These are phyloP conservation scores for Nicotiana undulata DNA, from an alignment of 257 asterid genomes.

Conservation along the genomic window DNA sequence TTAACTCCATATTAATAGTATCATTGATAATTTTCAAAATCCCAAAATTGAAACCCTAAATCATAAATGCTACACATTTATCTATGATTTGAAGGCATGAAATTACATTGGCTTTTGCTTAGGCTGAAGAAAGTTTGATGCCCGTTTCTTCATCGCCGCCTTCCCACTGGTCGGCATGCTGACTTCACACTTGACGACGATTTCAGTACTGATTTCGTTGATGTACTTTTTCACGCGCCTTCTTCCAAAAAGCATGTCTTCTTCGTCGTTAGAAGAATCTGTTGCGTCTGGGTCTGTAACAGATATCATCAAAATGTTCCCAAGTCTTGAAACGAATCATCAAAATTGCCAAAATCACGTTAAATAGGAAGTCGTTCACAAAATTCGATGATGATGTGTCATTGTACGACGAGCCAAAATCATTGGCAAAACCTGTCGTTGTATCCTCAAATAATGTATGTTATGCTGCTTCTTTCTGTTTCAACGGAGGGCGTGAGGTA, in stretches of 20 bases:
- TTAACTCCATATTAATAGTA: neutral
- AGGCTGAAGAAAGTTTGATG: slow-evolving; percentile 15
- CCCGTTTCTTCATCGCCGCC: slow-evolving; percentile 7
- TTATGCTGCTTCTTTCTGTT: slow-evolving; percentile 13
- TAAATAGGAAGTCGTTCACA: slow-evolving; percentile 4
- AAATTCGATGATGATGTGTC: slow-evolving; percentile 17
- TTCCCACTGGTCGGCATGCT: neutral
- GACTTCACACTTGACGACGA: neutral
- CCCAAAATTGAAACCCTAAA: too few relatives aligned
- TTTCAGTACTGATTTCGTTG: slow-evolving; percentile 43
- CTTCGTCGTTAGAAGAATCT: slow-evolving; percentile 73
- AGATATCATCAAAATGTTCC: slow-evolving; percentile 26
- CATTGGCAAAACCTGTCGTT: slow-evolving; percentile 7
- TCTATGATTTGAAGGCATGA: too few relatives aligned
- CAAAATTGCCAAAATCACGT: slow-evolving; percentile 17
- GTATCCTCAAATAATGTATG: slow-evolving; percentile 25
- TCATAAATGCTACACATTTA: too few relatives aligned
- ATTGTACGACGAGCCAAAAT: slow-evolving; percentile 15
- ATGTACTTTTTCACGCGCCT: slow-evolving; percentile 56
- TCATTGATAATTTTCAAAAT: too few relatives aligned
- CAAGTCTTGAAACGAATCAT: slow-evolving; percentile 34
- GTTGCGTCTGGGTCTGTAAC: slow-evolving; percentile 78
- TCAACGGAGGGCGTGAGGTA: too few relatives aligned
- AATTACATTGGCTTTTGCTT: slow-evolving; percentile 24
- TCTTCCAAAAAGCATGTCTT: slow-evolving; percentile 33